Base-by-base conservation (phyloP, 2,329 filamentous ascomycete genomes). In the Sarocladium brachiariae region DNA sequence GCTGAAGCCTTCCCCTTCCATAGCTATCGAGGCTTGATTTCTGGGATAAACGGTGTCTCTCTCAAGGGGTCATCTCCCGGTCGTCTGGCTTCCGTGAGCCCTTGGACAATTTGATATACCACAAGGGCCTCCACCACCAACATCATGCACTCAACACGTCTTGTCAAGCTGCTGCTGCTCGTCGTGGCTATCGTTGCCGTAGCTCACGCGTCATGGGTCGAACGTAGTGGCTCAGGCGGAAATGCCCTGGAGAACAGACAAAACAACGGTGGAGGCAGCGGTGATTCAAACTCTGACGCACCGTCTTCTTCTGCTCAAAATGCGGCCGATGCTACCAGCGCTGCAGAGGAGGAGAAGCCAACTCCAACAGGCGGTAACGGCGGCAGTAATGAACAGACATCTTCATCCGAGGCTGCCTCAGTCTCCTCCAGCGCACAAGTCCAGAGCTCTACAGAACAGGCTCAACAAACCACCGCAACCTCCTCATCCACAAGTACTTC, bases 111-210 rank as follows among this genome's bases (percentile, higher is more conserved):
- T 50, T 33, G 35, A 24, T 27, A 24, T 31, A 16, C 9, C 14
- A 6, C 46, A 49, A 37, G 13, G 16, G 8, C 7, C 4, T 16
- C 30, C 18, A 49, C 3, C 11, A 23, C 16, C 16, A 7, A n/a
- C 33, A 39, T 11, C 27, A 81, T 81, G 78, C 73, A 73, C 60
- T 63, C 71, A 24, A 65, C 64, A 50, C 70, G 69, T 52, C 57
- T 74, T 47, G 53, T 77, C 30, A 67, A 72, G 58, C 61, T 79
- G 53, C 62, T 80, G 51, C 59, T 78, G 54, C 63, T 77, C 56
- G 74, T 72, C 38, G 64, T 80, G 49, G 74, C 74, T 38, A 60
- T 76, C 52, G 54, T 71, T 50, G 68, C 67, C 41, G 64, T 74
- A 33, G 71, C 71, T 39, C 73, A 78, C 57, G 76, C 68, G 18